These are phyloP conservation scores for Teratosphaeria pseudoeucalypti DNA, from an alignment of 2,329 filamentous ascomycete genomes.

Conservation along the genomic window DNA sequence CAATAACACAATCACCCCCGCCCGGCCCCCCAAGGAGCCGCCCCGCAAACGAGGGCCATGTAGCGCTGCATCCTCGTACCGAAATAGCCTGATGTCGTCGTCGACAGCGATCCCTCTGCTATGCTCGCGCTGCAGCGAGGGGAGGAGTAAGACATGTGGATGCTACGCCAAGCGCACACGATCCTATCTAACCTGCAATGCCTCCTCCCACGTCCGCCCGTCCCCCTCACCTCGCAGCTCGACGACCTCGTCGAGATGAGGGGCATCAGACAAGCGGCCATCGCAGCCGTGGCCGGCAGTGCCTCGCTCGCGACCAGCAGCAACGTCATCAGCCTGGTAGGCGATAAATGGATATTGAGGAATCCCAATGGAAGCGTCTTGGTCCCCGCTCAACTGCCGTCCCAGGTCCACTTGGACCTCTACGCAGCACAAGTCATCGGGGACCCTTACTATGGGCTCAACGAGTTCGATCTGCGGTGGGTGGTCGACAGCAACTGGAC, in stretches of 20 bases:
- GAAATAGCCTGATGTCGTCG: not conserved
- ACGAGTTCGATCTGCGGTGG: constrained; percentile 52
- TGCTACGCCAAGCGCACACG: not conserved
- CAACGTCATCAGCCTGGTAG: constrained; percentile 32
- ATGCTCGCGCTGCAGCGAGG: not conserved
- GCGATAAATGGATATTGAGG: constrained; percentile 22
- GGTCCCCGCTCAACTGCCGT: constrained; percentile 46
- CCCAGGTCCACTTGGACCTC: constrained; percentile 51
- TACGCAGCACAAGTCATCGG: constrained; percentile 43
- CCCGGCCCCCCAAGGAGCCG: no score
- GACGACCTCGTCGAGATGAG: not conserved
- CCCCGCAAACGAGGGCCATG: not conserved
- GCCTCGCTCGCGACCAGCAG: constrained; percentile 10
- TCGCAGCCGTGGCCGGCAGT: not conserved
- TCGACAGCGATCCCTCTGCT: not conserved
- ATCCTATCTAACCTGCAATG: not conserved
- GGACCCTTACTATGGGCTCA: constrained; percentile 45
- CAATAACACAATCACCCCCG: no score
- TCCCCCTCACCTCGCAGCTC: not conserved
- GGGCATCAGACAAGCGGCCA: not conserved
- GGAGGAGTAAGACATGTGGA: not conserved
- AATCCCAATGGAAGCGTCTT: constrained; percentile 40
- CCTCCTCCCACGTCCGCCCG: not conserved
- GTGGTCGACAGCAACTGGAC: constrained; percentile 51
- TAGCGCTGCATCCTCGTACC: not conserved